These are phyloP conservation scores for Arthrobotrys sphaeroides DNA, from an alignment of 2,329 filamentous ascomycete genomes.

Conservation along the genomic window DNA sequence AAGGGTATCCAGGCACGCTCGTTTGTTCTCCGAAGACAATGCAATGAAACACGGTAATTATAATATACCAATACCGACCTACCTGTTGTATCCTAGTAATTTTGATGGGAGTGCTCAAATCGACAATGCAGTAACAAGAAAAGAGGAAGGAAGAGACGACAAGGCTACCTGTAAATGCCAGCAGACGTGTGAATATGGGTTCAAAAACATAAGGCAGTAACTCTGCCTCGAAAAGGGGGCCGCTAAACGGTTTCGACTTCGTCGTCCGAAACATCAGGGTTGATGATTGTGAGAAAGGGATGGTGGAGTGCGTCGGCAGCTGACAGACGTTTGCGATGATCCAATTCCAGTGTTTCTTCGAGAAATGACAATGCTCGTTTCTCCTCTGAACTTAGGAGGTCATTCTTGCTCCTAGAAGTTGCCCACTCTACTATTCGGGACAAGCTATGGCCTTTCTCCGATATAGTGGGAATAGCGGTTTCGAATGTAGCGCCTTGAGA, in stretches of 20 bases:
- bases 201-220: too few relatives aligned
- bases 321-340: conserved; percentile 77
- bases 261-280: conserved; percentile 58
- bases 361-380: conserved; percentile 77
- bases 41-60: not conserved
- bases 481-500: conserved; percentile 76
- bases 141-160: not conserved
- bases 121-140: not conserved
- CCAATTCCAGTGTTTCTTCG: conserved; percentile 76
- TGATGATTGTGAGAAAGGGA: conserved; percentile 69
- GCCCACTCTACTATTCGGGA: conserved; percentile 97
- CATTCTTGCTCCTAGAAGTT: conserved; percentile 75
- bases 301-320: conserved; percentile 78
- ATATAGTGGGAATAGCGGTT: conserved; percentile 89
- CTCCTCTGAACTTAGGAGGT: conserved; percentile 72
- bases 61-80: not conserved
- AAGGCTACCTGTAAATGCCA: conserved; percentile 7
- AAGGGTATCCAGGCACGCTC: conserved; percentile 8
- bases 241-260: conserved; percentile 55
- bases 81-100: not conserved
- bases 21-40: not conserved
- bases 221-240: not conserved
- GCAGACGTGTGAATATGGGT: not conserved
- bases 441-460: conserved; percentile 82
- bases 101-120: not conserved